phyloP scores from a whole-genome alignment of 306 rosid species.

The Corylus heterophylla region DNA sequence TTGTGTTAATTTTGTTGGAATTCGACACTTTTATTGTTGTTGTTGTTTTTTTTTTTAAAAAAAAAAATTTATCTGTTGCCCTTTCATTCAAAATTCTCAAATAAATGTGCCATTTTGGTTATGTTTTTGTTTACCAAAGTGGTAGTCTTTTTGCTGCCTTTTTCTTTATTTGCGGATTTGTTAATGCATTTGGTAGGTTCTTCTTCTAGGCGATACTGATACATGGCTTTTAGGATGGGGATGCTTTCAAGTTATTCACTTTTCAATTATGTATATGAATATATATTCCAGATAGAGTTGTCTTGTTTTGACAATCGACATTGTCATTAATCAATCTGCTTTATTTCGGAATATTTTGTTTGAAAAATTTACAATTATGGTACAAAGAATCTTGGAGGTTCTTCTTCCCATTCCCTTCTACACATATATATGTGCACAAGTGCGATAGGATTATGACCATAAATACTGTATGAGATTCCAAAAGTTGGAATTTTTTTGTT shows the following conservation, averaged over 20 bases:
- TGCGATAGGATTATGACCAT: neutral
- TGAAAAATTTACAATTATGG: slow-evolving; percentile 1
- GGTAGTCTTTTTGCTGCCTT: neutral
- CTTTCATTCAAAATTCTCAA: neutral
- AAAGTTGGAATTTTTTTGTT: neutral
- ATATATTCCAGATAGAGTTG: neutral
- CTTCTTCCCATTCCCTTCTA: slow-evolving; percentile 14
- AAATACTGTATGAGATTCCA: slow-evolving; percentile 9
- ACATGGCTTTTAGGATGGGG: neutral
- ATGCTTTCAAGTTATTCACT: neutral
- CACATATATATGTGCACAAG: neutral
- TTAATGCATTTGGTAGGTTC: neutral
- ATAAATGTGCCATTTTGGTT: slow-evolving; percentile 12
- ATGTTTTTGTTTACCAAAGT: neutral
- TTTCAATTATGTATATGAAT: neutral
- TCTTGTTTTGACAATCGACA: slow-evolving; percentile 13
- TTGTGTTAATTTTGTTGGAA: neutral
- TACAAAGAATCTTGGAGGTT: slow-evolving; percentile 16
- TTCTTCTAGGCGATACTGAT: neutral
- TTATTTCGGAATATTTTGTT: neutral
- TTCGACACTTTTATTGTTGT: neutral
- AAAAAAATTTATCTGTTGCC: neutral
- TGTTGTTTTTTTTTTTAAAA: too few species aligned
- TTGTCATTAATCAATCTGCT: neutral
- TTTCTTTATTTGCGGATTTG: neutral